Evolutionary conservation across 306 rosid species (phyloP), one percentile per base, ranked within the genome.

Genomic region (Pterocarpus macrocarpus): DNA sequence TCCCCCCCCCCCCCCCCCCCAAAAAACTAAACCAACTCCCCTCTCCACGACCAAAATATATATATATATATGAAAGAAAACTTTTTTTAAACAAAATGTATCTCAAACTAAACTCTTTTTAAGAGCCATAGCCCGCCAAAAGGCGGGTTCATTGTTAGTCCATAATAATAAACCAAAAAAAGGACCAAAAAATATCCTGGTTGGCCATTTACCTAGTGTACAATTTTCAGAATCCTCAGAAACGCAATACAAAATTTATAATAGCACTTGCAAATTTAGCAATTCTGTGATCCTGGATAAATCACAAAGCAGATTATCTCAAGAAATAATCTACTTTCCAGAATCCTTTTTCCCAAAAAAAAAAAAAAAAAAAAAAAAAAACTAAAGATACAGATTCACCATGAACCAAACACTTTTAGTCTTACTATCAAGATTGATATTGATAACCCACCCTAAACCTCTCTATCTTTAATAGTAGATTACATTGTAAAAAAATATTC

Each of bases 221-320:
- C 16, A 36, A 64, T 63, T 50, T 69, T 80, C 81, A 33, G 50
- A 66, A 73, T 64, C 36, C 58, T 77, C 53, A 2, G 16, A 56
- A 61, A 68, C n/a, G 36, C 49, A 61, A 84, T 15, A 56, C 15
- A 63, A 33, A 14, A 47, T 38, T 34, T 50, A 70, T 17, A 33
- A 63, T 63, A 34, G 43, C 50, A 68, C 39, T 69, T 5, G 58
- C 75, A 22, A 59, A 66, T 70, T 75, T 12, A 16, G 56, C 30
- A 65, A 67, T 81, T 64, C 22, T 17, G 35, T 34, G 63, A 67
- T 41, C 71, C 53, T 58, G 59, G 52, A 66, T 47, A 78, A 57
- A 58, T 66, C 50, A 45, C 13, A 45, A 11, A 45, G 50, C 14
- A 45, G 10, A 45, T 45, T 11, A 9, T 58, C 50, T 66, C 68